Base-by-base conservation (phyloP, 2,329 filamentous ascomycete genomes). In the Diaporthe ampelina region DNA sequence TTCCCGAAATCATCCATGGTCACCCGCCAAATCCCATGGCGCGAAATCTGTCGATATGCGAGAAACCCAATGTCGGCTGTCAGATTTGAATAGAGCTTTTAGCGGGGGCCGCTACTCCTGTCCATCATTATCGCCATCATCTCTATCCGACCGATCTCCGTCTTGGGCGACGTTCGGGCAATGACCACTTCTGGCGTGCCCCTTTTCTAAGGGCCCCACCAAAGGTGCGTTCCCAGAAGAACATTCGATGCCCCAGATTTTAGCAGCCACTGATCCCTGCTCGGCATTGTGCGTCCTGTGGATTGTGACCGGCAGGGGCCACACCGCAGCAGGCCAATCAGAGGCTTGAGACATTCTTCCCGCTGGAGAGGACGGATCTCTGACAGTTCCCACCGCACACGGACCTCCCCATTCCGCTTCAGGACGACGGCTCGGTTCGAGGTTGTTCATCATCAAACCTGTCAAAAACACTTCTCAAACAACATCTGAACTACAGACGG, bases 201-300 rank as follows among this genome's bases (percentile, higher is more conserved):
- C 69, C 57, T 72, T 72, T 72, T 72, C 29, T 19, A 4, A 8
- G 19, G 43, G 57, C 69, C 52, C 69, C 69, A 72, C 45, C 45
- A 32, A 4, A 45, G 8, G 21, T 48, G 19, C 48, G 45, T 50
- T 68, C 32, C 48, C n/a, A 72, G 21, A 54, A 52, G 48, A 72
- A 72, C 69, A 72, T 72, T 72, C 69, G 69, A 72, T 63, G 69
- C 69, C 58, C 56, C 69, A 45, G 45, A 50, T 54, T 72, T 72
- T 61, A 56, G 56, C 45, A n/a, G 45, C 54, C 24, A 43, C 1
- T 29, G 57, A 52, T 63, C 69, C 69, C 57, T 59, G 57, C 48
- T 24, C 57, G 43, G 57, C 57, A 72, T 54, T 37, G 57, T 59
- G 45, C 69, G 21, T 72, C 17, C n/a, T 72, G 57, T 61, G 69